These are phyloP conservation scores for Coprinellus aureogranulatus DNA, from an alignment of 768 basidiomycete genomes.

Conservation along the genomic window DNA sequence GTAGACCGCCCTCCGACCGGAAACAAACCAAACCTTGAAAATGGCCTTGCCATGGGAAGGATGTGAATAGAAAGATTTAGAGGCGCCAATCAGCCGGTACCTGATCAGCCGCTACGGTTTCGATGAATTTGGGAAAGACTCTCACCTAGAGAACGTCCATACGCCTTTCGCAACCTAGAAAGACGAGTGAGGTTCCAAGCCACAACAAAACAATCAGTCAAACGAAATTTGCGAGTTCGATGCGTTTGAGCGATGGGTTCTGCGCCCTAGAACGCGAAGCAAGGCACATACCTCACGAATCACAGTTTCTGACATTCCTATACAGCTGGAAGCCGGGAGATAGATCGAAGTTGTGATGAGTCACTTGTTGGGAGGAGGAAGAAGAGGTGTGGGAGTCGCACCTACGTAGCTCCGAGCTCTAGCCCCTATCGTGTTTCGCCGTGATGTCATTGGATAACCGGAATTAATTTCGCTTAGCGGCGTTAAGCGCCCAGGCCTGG, in stretches of 20 bases:
- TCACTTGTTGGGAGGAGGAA: background rate
- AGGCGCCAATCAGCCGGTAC: background rate
- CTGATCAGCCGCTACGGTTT: background rate
- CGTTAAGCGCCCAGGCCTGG: no score
- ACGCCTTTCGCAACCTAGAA: conserved; percentile 48
- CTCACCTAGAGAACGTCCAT: conserved; percentile 69
- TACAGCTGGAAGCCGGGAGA: background rate
- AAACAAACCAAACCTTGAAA: conserved; percentile 60
- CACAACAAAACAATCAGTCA: background rate
- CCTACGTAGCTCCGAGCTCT: no score
- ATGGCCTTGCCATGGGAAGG: conserved; percentile 45
- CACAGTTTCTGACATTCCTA: conserved; percentile 33
- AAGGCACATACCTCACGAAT: conserved; percentile 34
- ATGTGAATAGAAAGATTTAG: no score
- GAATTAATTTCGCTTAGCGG: no score
- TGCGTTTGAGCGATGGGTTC: background rate
- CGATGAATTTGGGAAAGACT: conserved; percentile 7
- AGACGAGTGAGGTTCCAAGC: background rate
- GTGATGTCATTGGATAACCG: no score
- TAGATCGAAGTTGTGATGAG: background rate
- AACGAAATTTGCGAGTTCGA: background rate
- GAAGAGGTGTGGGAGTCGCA: no score
- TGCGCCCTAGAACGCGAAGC: no score
- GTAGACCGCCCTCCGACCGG: conserved; percentile 85
- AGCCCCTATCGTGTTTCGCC: no score